A percentile compares a stretch with the other conserved stretches of the same genome.
Evolutionary conservation across 345 rosid species (phyloP).

Genomic region (Linum usitatissimum): DNA sequence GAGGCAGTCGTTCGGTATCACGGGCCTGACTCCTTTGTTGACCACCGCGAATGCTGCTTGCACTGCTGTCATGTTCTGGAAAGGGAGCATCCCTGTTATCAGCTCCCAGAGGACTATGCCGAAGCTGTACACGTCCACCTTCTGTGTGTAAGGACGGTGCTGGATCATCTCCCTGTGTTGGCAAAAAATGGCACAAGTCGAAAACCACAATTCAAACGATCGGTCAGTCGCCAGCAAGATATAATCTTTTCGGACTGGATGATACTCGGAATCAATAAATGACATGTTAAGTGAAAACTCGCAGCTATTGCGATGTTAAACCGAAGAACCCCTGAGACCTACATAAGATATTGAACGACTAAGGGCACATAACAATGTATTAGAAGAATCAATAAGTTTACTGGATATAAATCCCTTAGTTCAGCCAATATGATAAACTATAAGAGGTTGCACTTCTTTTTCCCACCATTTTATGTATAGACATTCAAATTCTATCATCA

Average conservation of each 20-base stretch:
- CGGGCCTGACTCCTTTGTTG: constrained; percentile 21
- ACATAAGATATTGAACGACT: too few relatives aligned
- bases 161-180: constrained; percentile 25
- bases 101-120: constrained; percentile 27
- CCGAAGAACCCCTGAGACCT: too few relatives aligned
- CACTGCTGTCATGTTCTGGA: constrained; percentile 27
- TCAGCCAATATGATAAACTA: too few relatives aligned
- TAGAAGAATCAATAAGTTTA: too few relatives aligned
- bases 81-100: constrained; percentile 22
- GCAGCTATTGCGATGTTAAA: too few relatives aligned
- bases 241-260: background rate
- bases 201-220: background rate
- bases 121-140: constrained; percentile 27
- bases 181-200: background rate
- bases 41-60: constrained; percentile 29
- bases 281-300: background rate
- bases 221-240: background rate
- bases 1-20: constrained; percentile 19
- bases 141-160: constrained; percentile 24
- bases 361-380: too few relatives aligned
- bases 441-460: too few relatives aligned
- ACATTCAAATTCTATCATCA: too few relatives aligned
- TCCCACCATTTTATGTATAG: too few relatives aligned
- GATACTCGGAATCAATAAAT: background rate
- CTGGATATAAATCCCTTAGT: too few relatives aligned